Base-by-base conservation (phyloP, 176 grass and related monocot genomes). In the Eleusine coracana region DNA sequence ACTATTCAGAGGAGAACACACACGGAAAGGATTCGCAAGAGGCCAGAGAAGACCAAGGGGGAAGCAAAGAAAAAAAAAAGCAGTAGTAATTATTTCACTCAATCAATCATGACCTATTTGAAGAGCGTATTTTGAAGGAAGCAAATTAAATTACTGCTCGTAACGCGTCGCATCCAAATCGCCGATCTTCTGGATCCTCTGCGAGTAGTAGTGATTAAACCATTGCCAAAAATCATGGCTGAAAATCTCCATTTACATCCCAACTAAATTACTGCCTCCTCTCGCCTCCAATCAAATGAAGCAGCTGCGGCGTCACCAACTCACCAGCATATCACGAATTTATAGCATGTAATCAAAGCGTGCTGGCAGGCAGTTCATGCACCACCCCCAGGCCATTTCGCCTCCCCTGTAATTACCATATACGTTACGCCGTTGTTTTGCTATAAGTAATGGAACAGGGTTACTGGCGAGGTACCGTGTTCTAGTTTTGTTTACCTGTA, bases 371-470 rank as follows among this genome's bases (percentile, higher is more conserved):
- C 72, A n/a, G n/a, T 40, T 15, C 59, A 34, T 10, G 38, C 44
- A 44, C 21, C 52, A 3, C 67, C 68, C 14, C 29, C 29, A 10
- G 6, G 15, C 68, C 61, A 29, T 28, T 84, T 14, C 17, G 6
- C n/a, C 67, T 73, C 29, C 40, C 65, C 2, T 25, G 0, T 75
- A 70, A 27, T 72, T 44, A 74, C 58, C 78, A 85, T 74, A 54
- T 79, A 20, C 79, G 71, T 87, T 69, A 79, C 75, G 16, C 21
- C 55, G 48, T 39, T 51, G 20, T 37, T 31, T 37, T 31, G 6
- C 66, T 76, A 79, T 84, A 50, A 77, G 59, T 45, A 73, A 23
- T 54, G 64, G 49, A 2, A 14, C 58, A 13, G 12, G 23, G 67
- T 80, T 15, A 80, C 44, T 5, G 44, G 44, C 5, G 1, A 45